These are phyloP conservation scores for Lactarius deliciosus DNA, from an alignment of 768 basidiomycete genomes.

Conservation along the genomic window DNA sequence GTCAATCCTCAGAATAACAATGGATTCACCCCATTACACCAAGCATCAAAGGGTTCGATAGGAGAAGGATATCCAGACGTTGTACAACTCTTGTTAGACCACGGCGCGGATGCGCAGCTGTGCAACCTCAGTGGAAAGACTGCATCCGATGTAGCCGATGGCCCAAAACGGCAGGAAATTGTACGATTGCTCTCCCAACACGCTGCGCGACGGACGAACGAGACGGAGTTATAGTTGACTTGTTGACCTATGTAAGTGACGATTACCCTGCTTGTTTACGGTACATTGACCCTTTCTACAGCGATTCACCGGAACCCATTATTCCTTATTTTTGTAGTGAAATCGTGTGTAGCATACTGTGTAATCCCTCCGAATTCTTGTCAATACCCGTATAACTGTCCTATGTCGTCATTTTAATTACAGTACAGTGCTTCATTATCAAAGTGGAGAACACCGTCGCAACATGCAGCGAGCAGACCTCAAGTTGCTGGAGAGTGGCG, in stretches of 20 bases:
- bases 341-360: not conserved
- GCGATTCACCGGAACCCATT: not conserved
- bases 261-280: not conserved
- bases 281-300: not conserved
- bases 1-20: not conserved
- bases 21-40: not conserved
- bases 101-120: not conserved
- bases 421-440: too few relatives aligned
- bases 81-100: not conserved
- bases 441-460: too few relatives aligned
- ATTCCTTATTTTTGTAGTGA: not conserved
- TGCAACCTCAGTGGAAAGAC: not conserved
- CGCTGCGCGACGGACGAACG: too few relatives aligned
- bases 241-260: not conserved
- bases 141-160: not conserved
- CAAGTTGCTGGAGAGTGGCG: too few relatives aligned
- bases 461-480: too few relatives aligned
- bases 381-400: not conserved
- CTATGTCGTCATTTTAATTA: too few relatives aligned
- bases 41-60: too few relatives aligned
- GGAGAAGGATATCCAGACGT: accelerated
- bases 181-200: not conserved
- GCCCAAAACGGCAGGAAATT: not conserved
- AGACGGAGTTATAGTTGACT: too few relatives aligned
- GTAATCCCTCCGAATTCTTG: not conserved